phyloP scores from a whole-genome alignment of 2,329 filamentous ascomycete species.

The Phialophora chinensis region DNA sequence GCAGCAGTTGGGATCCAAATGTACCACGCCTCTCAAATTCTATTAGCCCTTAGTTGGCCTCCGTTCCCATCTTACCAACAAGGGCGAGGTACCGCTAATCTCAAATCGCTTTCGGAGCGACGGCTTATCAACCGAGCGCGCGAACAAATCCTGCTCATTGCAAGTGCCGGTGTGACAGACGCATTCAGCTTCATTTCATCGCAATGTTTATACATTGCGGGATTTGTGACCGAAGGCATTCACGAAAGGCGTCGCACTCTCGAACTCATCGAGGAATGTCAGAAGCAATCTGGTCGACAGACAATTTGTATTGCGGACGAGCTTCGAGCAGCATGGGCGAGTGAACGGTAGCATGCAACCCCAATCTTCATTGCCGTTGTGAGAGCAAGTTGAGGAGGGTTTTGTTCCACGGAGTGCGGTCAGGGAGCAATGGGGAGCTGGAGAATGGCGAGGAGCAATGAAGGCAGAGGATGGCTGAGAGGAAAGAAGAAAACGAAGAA shows the following conservation, averaged over 20 bases:
- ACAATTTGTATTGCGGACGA: constrained; percentile 17
- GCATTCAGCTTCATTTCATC: constrained; percentile 14
- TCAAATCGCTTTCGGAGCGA: constrained; percentile 12
- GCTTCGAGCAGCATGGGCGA: constrained; percentile 11
- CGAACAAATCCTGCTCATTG: constrained; percentile 17
- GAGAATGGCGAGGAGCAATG: too few relatives aligned
- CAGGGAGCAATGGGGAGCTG: too few relatives aligned
- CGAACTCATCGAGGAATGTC: constrained; percentile 11
- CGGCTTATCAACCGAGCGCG: constrained; percentile 17
- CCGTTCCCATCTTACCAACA: background rate
- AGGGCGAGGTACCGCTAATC: background rate
- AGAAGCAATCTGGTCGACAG: constrained; percentile 17
- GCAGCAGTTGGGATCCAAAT: background rate
- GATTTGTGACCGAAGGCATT: constrained; percentile 15
- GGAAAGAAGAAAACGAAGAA: too few relatives aligned
- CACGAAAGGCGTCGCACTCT: constrained; percentile 16
- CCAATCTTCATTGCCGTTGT: background rate
- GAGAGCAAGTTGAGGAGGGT: too few relatives aligned
- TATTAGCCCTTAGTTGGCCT: background rate
- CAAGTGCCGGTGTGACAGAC: constrained; percentile 5
- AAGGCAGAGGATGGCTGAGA: too few relatives aligned
- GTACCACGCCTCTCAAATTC: background rate
- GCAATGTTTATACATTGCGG: constrained; percentile 18
- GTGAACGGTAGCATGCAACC: constrained; percentile 3
- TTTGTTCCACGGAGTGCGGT: background rate